Conservation (phyloP, 2,329 filamentous ascomycete genomes). For the Trichoderma breve region DNA sequence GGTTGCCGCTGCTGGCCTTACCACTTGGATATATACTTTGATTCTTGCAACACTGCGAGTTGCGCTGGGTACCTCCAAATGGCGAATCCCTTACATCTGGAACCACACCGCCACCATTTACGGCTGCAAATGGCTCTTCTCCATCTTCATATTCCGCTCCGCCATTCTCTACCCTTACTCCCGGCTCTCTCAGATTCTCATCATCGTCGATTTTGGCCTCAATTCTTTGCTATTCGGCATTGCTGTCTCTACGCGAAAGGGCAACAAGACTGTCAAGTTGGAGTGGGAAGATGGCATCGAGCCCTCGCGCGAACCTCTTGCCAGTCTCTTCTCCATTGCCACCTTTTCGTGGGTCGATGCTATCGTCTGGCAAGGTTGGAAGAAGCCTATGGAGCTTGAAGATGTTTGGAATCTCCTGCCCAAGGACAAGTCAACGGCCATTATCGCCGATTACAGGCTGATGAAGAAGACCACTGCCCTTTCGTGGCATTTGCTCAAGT, state of each 20-base stretch:
- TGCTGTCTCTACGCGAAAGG: slow-evolving; percentile 79
- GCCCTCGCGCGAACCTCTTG: slow-evolving; percentile 81
- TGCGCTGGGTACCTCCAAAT: slow-evolving; percentile 62
- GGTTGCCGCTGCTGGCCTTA: slow-evolving; percentile 64
- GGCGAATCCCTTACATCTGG: slow-evolving; percentile 73
- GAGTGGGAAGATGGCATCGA: slow-evolving; percentile 88
- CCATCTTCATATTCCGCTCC: slow-evolving; percentile 77
- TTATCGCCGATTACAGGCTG: slow-evolving; percentile 81
- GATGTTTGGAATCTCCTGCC: slow-evolving; percentile 91
- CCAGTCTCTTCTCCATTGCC: slow-evolving; percentile 82
- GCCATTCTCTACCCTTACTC: slow-evolving; percentile 75
- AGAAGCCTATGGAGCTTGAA: slow-evolving; percentile 74
- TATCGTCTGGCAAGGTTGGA: slow-evolving; percentile 87
- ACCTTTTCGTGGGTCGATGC: slow-evolving; percentile 90
- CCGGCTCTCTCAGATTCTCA: slow-evolving; percentile 58
- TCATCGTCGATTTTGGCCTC: slow-evolving; percentile 72
- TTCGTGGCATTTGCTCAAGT: slow-evolving; percentile 75
- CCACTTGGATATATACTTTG: slow-evolving; percentile 79
- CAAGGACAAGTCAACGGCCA: slow-evolving; percentile 79
- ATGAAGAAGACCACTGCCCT: slow-evolving; percentile 78
- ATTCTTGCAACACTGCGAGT: slow-evolving; percentile 71
- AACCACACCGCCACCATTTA: slow-evolving; percentile 90
- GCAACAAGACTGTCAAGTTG: slow-evolving; percentile 83
- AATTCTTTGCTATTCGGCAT: slow-evolving; percentile 72
- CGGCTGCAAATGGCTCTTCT: slow-evolving; percentile 75